These are phyloP conservation scores for Astrocystis sublimbata DNA, from an alignment of 495 filamentous ascomycete species.

Conservation along the genomic window DNA sequence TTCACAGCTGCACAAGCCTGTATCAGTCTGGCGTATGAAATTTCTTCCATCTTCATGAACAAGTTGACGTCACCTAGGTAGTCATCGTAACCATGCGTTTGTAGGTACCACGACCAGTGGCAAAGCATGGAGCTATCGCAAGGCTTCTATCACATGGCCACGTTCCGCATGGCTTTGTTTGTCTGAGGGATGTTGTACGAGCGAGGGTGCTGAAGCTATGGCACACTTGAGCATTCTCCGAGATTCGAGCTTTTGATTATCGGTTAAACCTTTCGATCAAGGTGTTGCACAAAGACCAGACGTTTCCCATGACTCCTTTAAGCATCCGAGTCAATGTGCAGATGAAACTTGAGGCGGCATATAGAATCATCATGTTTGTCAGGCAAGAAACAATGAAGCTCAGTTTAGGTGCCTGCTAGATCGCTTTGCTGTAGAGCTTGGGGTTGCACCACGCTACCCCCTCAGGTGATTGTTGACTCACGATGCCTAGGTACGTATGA, in stretches of 20 bases:
- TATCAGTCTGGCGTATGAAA: neutral
- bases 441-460: no score
- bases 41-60: neutral
- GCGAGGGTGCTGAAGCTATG: neutral
- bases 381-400: no score
- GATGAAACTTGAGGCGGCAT: neutral
- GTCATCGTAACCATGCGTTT: no score
- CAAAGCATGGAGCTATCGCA: neutral
- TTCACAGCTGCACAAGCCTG: no score
- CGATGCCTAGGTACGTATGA: no score
- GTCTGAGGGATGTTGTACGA: neutral
- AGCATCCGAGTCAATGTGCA: neutral
- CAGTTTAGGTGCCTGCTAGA: no score
- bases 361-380: neutral
- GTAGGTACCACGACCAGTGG: neutral
- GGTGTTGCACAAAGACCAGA: neutral
- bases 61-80: neutral
- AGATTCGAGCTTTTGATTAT: neutral
- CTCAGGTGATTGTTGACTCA: no score
- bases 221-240: neutral
- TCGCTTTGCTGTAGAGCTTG: no score
- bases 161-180: neutral
- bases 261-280: neutral
- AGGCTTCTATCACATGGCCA: neutral
- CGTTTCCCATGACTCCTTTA: neutral